Evolutionary conservation across 768 basidiomycete species (phyloP).

Genomic region (Epithele typhae): DNA sequence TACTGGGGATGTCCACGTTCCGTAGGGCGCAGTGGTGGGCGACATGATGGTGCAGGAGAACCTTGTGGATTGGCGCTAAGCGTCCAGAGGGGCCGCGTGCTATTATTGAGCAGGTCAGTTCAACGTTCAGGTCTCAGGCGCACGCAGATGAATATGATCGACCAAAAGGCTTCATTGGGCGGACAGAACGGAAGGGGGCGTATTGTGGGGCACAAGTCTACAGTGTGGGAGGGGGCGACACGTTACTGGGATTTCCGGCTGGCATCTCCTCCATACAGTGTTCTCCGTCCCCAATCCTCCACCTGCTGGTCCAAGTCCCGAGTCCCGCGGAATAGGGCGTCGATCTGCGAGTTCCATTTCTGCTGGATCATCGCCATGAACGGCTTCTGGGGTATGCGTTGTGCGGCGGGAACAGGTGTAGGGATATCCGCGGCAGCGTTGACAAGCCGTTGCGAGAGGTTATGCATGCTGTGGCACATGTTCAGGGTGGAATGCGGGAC

Average conservation of each 20-base stretch:
- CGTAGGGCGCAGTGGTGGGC: conserved; percentile 43
- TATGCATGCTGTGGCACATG: conserved; percentile 15
- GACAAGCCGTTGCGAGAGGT: conserved; percentile 19
- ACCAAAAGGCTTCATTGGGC: no score
- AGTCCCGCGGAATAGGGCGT: conserved; percentile 18
- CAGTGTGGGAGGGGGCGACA: no score
- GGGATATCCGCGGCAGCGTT: conserved; percentile 17
- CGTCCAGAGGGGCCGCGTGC: no score
- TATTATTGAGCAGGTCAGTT: no score
- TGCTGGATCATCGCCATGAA: conserved; percentile 20
- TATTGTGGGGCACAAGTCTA: no score
- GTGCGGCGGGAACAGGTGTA: conserved; percentile 19
- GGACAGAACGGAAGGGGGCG: no score
- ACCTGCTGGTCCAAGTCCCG: conserved; percentile 18
- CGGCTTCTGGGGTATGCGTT: conserved; percentile 23
- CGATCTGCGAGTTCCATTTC: conserved; percentile 27
- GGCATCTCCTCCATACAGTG: conserved; percentile 21
- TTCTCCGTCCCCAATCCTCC: conserved; percentile 20
- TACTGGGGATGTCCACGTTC: conserved; percentile 59
- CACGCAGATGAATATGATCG: no score
- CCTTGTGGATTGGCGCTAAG: no score
- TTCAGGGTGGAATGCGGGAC: neutral
- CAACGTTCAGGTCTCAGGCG: no score
- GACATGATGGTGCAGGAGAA: conserved; percentile 9
- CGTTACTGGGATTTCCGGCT: conserved; percentile 4